phyloP scores from a whole-genome alignment of 75 land plant species.

The Cunninghamia lanceolata region DNA sequence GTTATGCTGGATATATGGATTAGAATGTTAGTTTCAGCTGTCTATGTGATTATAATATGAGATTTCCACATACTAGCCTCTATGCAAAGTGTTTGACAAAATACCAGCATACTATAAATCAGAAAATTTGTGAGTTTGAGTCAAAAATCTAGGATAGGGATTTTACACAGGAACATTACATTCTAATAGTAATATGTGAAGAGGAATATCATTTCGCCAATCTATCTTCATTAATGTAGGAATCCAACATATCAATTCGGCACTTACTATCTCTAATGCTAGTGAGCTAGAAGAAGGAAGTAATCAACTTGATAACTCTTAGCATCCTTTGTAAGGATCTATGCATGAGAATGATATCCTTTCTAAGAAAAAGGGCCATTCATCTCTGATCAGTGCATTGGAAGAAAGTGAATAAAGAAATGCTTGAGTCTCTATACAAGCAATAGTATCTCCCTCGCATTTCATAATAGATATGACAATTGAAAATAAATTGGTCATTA shows the following conservation, averaged over 20 bases:
- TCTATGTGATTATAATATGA: too few species aligned
- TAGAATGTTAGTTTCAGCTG: too few species aligned
- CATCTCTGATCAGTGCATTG: neutral
- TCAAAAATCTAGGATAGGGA: too few species aligned
- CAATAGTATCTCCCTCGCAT: neutral
- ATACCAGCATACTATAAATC: too few species aligned
- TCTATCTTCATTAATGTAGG: neutral
- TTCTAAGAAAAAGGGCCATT: neutral
- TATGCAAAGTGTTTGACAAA: too few species aligned
- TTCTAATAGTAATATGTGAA: neutral
- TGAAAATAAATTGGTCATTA: neutral
- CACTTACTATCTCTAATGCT: neutral
- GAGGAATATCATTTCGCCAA: neutral
- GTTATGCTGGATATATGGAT: too few species aligned
- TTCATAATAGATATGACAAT: neutral
- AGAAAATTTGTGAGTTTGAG: too few species aligned
- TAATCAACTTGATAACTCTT: neutral
- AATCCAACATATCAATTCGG: neutral
- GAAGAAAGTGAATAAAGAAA: neutral
- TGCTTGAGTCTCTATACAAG: neutral
- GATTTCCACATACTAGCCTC: too few species aligned
- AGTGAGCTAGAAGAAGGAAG: neutral
- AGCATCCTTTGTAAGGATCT: neutral
- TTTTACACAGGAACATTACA: too few species aligned
- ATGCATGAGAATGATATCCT: neutral